Base-by-base conservation (phyloP, 345 rosid species). In the Eucalyptus curtisii region DNA sequence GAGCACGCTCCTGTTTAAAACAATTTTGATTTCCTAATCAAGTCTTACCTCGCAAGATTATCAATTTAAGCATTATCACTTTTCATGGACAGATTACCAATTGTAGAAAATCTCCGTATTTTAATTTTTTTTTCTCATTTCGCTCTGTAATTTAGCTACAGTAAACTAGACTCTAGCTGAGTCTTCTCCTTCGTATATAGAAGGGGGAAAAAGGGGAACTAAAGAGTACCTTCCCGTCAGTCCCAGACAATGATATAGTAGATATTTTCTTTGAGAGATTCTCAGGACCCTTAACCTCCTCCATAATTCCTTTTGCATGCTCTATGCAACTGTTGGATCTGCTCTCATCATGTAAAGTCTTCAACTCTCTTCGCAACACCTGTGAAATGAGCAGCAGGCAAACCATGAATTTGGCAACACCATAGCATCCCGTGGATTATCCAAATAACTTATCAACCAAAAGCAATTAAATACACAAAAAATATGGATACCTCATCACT, bases 271-370 rank as follows among this genome's bases (percentile, higher is more conserved):
- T 95, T 6, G 99, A 95, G 48, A 98, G 95, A 88, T 94, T 95
- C 90, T 96, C 99, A 0, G 97, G 96, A 84, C 93, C 99, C 93
- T 92, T 96, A 92, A 92, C 95, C 86, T 90, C 96, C 93, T 96
- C 99, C 82, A 97, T 92, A 86, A 97, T 93, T 86, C 98, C 98
- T 1, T 91, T 89, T 24, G 99, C 99, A 92, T 98, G 99, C 92
- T 98, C 99, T 87, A 96, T 94, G 93, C 99, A 98, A 93, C 95
- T 91, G 87, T 92, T 95, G 88, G 97, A 94, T 95, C 99, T 94
- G 93, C 99, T 93, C 90, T 95, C 99, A 17, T 92, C 92, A 90
- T 86, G 89, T 88, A 98, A 89, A 14, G 92, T 88, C 93, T 92
- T 95, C 94, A 98, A 91, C 93, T 94, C 97, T 88, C 93, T 88